Evolutionary conservation across 208 protist genomes (phyloP), one percentile per base, ranked within the genome.

Genomic region (Wallacemonas collosoma): DNA sequence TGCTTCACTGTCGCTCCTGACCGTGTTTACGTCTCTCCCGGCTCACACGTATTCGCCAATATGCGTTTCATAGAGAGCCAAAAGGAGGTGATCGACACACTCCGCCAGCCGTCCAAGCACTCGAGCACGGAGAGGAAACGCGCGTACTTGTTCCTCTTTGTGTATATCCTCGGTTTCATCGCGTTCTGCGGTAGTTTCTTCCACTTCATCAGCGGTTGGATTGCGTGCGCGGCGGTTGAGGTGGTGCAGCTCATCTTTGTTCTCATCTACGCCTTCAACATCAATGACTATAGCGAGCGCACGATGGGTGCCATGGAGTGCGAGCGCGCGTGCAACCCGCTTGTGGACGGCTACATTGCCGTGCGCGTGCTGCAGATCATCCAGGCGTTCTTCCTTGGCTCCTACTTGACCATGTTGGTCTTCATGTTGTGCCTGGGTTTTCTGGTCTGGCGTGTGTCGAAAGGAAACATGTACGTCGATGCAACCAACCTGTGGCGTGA

Each of bases 51-150:
- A n/a, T 36, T 61, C 4, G 12, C 8, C 14, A 7, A 9, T 14
- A 96, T 96, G 92, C 79, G 86, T 9, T 76, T 96, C 48, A 72
- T 96, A 58, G 79, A 93, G 44, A 84, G 82, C 40, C 89, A 94
- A 76, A 79, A 76, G 71, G 88, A 93, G 58, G 77, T 96, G 47
- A 73, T 91, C n/a, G 77, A 82, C 68, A 89, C 83, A 9, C 80
- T 96, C 9, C 68, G 76, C 11, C 73, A 83, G 48, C 85, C 86
- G 2, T 80, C 77, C 44, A 86, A 87, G 76, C 86, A 93, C 80
- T 89, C 89, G 0, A 72, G 69, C 11, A 85, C 80, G n/a, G 91
- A 96, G 69, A 73, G 89, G 14, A 94, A 94, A 79, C 81, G 91
- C 14, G 85, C 91, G 39, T 96, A 93, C 68, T 72, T 94, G 69